Base-by-base conservation (phyloP, 2,329 filamentous ascomycete genomes). In the Aspergillus quadricinctus region DNA sequence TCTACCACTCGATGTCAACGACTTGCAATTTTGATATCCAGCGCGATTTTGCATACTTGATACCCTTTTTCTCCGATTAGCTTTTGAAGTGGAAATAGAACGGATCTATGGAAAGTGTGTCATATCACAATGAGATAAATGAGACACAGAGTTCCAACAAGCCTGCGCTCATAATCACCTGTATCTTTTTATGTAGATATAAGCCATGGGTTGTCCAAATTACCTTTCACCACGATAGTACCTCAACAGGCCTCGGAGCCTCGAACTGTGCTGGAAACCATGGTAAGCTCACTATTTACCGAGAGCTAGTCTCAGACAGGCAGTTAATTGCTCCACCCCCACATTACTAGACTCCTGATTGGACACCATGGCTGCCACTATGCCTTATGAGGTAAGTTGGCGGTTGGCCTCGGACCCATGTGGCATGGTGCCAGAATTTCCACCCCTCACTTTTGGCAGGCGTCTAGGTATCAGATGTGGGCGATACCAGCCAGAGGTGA, bases 401-500 rank as follows among this genome's bases (percentile, higher is more conserved):
- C n/a, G n/a, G n/a, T n/a, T n/a, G n/a, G n/a, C n/a, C n/a, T n/a
- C n/a, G n/a, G n/a, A n/a, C n/a, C 43, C 43, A 46, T 46, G 43
- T 46, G 43, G 43, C 43, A 46, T 23, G 21, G 21, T 23, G 14
- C 23, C 43, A 27, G 21, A 46, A 25, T 46, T 46, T n/a, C 9
- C 9, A 45, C 11, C n/a, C 21, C 3, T 45, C 21, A 23, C 19
- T 23, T 19, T 45, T 14, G 35, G 35, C 17, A 11, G 35, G 17
- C 25, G 48, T 49, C 8, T n/a, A n/a, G 29, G 29, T 17, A 37
- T 48, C 46, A 43, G 52, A 55, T 55, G 41, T 27, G 43, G 37
- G 55, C 53, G 41, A 52, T 53, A 56, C 52, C 57, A 53, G 50
- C 54, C 51, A 3, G 19, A 45, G 4, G 40, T 52, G 49, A 52